Conservation (phyloP, 148 eudicot genomes). For the Camellia granthamiana region DNA sequence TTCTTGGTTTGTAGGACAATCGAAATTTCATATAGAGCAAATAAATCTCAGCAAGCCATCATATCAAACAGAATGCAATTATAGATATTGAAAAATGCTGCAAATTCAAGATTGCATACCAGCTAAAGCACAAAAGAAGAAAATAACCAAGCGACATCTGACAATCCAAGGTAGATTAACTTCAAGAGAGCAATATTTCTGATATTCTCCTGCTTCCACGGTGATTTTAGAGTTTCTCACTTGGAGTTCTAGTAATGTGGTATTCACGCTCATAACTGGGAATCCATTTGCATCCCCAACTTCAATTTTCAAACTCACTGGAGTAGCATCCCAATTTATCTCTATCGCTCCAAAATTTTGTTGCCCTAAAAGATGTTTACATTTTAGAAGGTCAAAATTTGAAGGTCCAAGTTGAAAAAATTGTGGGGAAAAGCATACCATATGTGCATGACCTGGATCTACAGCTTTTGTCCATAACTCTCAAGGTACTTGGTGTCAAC, state of each 20-base stretch:
- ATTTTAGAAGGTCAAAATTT: neutral
- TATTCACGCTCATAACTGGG: constrained; percentile 40
- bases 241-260: constrained; percentile 47
- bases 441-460: constrained; percentile 62
- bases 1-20: neutral
- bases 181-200: constrained; percentile 57
- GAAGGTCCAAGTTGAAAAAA: neutral
- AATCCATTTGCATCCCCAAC: constrained; percentile 51
- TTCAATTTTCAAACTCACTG: constrained; percentile 48
- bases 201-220: constrained; percentile 18
- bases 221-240: constrained; percentile 19
- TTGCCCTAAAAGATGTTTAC: constrained; percentile 34
- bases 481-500: constrained; percentile 52
- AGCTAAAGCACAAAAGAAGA: constrained; percentile 32
- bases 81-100: neutral
- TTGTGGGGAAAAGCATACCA: constrained; percentile 34
- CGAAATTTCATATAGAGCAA: neutral
- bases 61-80: neutral
- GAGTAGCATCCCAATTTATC: constrained; percentile 56
- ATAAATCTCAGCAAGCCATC: neutral
- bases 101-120: constrained; percentile 32
- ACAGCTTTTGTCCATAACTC: constrained; percentile 49
- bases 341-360: constrained; percentile 67
- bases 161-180: constrained; percentile 53
- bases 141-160: constrained; percentile 49